Percentiles rank a stretch among this genome's conserved stretches.
Evolutionary conservation across 306 rosid genomes (phyloP).

Genomic region (Nissolia schottii): DNA sequence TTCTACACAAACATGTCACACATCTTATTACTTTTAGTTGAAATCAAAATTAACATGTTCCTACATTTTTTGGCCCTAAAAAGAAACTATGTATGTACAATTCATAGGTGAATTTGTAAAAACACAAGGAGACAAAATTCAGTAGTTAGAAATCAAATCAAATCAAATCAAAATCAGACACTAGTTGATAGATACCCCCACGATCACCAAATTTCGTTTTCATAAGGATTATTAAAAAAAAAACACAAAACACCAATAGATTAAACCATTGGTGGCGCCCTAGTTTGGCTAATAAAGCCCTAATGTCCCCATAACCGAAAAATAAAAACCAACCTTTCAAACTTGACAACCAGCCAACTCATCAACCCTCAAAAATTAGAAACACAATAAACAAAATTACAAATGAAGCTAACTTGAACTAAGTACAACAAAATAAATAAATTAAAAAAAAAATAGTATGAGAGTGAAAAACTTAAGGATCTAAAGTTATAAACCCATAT

Average conservation of each 20-base stretch:
- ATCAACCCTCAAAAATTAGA: background rate
- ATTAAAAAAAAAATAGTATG: background rate
- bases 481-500: background rate
- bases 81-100: background rate
- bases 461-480: background rate
- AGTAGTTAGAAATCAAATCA: constrained; percentile 6
- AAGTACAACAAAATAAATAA: background rate
- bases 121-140: background rate
- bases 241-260: background rate
- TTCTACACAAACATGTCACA: background rate
- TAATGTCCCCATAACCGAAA: background rate
- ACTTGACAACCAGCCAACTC: background rate
- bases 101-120: constrained; percentile 3
- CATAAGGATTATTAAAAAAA: background rate
- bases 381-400: background rate
- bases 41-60: background rate
- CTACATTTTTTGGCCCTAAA: background rate
- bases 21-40: background rate
- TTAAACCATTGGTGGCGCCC: background rate
- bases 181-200: background rate
- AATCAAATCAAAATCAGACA: constrained; percentile 2
- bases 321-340: background rate
- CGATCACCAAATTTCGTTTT: background rate
- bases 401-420: background rate
- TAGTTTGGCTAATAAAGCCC: background rate